phyloP scores from a whole-genome alignment of 805 yeast genomes.

The Suhomyces kilbournensis region DNA sequence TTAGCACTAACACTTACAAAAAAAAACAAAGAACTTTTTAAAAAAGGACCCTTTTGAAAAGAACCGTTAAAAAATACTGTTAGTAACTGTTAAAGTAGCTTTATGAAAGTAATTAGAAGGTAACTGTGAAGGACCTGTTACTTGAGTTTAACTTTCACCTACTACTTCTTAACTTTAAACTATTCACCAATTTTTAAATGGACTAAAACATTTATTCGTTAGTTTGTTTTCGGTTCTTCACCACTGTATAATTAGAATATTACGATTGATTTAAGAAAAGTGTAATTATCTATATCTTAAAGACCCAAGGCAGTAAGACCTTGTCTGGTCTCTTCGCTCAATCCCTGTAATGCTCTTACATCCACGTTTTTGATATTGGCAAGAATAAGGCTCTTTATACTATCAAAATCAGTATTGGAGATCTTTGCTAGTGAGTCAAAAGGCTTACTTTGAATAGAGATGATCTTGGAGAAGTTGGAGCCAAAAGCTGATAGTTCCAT shows the following conservation, averaged over 20 bases:
- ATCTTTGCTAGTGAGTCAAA: conserved; percentile 70
- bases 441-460: conserved; percentile 55
- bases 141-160: too few species aligned
- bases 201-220: neutral
- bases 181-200: too few species aligned
- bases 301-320: neutral
- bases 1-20: too few species aligned
- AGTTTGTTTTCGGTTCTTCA: neutral
- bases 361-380: conserved; percentile 27
- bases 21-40: too few species aligned
- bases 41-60: too few species aligned
- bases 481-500: conserved; percentile 72
- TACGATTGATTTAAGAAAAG: neutral
- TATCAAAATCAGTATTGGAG: conserved; percentile 29
- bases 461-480: conserved; percentile 73
- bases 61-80: too few species aligned
- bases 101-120: too few species aligned
- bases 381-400: conserved; percentile 26
- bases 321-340: conserved; percentile 15
- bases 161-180: too few species aligned
- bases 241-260: conserved; percentile 8
- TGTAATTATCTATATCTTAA: neutral
- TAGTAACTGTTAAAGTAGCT: too few species aligned
- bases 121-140: too few species aligned
- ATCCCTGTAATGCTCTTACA: conserved; percentile 20